Evolutionary conservation across 1,284 basidiomycete species (phyloP).

Genomic region (Phylloboletellus chloephorus): DNA sequence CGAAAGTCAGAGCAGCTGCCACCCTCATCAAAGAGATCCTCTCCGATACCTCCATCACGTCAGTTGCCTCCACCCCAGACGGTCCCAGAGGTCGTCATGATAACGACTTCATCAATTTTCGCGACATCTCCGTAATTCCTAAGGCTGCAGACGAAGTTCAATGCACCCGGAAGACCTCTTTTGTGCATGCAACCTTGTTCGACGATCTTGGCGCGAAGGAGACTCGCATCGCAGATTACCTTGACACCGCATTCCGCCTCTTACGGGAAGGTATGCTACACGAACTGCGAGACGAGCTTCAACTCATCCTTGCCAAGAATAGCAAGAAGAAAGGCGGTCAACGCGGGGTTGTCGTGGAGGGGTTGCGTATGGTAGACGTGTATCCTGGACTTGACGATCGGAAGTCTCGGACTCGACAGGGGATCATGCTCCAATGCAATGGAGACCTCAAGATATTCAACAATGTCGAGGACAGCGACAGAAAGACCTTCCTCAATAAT

Average conservation of each 20-base stretch:
- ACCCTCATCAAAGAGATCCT: constrained; percentile 42
- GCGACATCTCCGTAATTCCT: constrained; percentile 53
- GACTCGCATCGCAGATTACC: constrained; percentile 40
- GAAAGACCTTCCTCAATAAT: constrained; percentile 36
- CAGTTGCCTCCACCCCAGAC: constrained; percentile 18
- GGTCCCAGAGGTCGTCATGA: constrained; percentile 60
- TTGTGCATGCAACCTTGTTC: constrained; percentile 39
- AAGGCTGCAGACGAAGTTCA: constrained; percentile 53
- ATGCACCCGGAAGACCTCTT: constrained; percentile 42
- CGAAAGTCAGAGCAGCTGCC: constrained; percentile 32
- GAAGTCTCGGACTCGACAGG: constrained; percentile 41
- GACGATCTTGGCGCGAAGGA: constrained; percentile 39
- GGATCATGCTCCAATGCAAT: constrained; percentile 39
- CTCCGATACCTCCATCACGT: constrained; percentile 22
- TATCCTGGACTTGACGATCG: constrained; percentile 34
- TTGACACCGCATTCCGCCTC: constrained; percentile 63
- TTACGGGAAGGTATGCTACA: constrained; percentile 61
- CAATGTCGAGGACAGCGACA: constrained; percentile 28
- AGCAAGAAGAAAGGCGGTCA: constrained; percentile 43
- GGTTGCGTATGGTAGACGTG: constrained; percentile 36
- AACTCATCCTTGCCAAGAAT: constrained; percentile 39
- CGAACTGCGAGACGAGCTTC: constrained; percentile 57
- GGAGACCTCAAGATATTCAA: constrained; percentile 42
- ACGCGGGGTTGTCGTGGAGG: constrained; percentile 40
- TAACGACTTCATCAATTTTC: constrained; percentile 57